Evolutionary conservation across 768 basidiomycete genomes (phyloP).

Genomic region (Rhodosporidiobolus odoratus): DNA sequence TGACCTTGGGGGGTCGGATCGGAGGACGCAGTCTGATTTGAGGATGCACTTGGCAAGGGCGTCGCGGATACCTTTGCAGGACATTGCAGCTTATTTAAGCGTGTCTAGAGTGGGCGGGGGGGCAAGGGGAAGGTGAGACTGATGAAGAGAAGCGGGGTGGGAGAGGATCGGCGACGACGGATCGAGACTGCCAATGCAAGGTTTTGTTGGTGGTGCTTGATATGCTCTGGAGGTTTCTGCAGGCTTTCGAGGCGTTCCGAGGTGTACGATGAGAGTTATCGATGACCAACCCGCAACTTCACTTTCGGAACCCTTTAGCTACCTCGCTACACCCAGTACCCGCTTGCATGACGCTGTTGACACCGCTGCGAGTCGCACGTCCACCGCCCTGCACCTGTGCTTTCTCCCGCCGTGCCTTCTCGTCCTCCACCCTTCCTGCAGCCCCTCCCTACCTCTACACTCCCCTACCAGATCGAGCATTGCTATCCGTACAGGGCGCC

Average conservation of each 20-base stretch:
- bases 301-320: neutral
- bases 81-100: no score
- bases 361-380: neutral
- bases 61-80: slow-evolving; percentile 67
- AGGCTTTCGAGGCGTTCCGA: neutral
- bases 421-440: neutral
- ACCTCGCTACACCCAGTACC: neutral
- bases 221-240: neutral
- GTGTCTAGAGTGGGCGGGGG: neutral
- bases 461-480: slow-evolving; percentile 7
- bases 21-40: slow-evolving; percentile 78
- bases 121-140: no score
- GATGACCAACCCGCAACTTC: neutral
- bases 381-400: neutral
- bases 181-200: no score
- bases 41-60: slow-evolving; percentile 80
- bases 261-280: neutral
- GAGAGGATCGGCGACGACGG: neutral
- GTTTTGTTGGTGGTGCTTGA: no score
- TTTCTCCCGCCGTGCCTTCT: neutral
- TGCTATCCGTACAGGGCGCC: slow-evolving; percentile 31
- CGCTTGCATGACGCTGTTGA: neutral
- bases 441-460: slow-evolving; percentile 17
- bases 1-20: slow-evolving; percentile 57
- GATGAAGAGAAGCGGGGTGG: no score